Evolutionary conservation across 202 grass and related monocot genomes (phyloP), one percentile per base, ranked within the genome.

Genomic region (Digitaria exilis): DNA sequence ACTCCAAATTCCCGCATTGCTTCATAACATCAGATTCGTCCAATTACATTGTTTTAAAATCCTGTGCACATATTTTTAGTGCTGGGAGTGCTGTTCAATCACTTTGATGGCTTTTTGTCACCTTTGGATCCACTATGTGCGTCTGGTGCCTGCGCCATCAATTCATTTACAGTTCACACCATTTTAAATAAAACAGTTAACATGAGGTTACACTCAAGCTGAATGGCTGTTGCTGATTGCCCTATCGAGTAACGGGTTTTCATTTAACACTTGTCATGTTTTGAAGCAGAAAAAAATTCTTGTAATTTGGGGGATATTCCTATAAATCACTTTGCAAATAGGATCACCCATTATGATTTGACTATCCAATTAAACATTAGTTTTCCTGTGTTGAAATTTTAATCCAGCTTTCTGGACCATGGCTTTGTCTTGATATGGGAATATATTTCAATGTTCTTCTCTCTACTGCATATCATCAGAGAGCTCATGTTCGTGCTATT

Each of bases 401-500:
- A 75, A 39, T 22, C n/a, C n/a, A 25, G 31, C 57, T 22, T 73
- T 55, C 46, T 24, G 30, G 19, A 75, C 13, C 31, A 75, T 75
- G 71, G 72, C 50, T 55, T 39, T 75, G 21, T 57, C 50, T 39
- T 16, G 21, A 75, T n/a, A 41, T 75, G 21, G 34, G 0, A 75
- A 7, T 35, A 67, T 19, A 35, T 57, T 39, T 57, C 29, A 57
- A n/a, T 57, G 19, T 55, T 74, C 31, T 56, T 57, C 16, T 57
- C 30, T 56, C 51, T 57, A 57, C 72, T 57, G 72, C 49, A 68
- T 56, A 56, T 55, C 21, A 52, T 80, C 34, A 21, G 31, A 42
- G 48, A 42, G 15, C 32, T 43, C 78, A 39, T 83, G 56, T 65
- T 35, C 37, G 21, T 74, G 80, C 32, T 80, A 13, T 73, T 62